Percentiles rank a stretch among this genome's conserved stretches.
phyloP scores from a whole-genome alignment of 2,329 filamentous ascomycete species.

The Karstenula rhodostoma region DNA sequence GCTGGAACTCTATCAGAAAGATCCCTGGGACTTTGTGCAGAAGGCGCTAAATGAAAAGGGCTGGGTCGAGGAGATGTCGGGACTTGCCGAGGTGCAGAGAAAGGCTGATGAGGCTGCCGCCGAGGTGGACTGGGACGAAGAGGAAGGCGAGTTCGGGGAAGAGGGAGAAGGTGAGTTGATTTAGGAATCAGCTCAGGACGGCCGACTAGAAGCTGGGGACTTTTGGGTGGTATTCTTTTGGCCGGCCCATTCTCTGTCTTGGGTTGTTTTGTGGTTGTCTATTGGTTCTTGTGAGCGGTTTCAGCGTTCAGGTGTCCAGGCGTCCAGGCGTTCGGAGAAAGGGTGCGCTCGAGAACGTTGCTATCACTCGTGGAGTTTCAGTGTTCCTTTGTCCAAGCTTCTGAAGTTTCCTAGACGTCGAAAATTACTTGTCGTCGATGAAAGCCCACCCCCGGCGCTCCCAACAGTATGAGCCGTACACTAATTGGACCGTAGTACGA shows the following conservation, averaged over 20 bases:
- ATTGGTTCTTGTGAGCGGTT: not conserved
- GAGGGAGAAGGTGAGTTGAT: slow-evolving; percentile 18
- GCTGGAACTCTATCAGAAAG: slow-evolving; percentile 69
- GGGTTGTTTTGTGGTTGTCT: not conserved
- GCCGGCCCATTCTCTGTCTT: not conserved
- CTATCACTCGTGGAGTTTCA: not conserved
- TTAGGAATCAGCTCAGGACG: not conserved
- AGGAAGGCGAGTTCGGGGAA: slow-evolving; percentile 61
- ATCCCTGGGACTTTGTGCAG: slow-evolving; percentile 81
- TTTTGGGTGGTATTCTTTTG: not conserved
- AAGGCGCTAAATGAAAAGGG: slow-evolving; percentile 76
- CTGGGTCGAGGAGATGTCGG: slow-evolving; percentile 79
- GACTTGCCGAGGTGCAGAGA: slow-evolving; percentile 71
- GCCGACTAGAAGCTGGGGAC: not conserved
- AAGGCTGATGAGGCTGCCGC: slow-evolving; percentile 56
- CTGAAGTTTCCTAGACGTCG: not conserved
- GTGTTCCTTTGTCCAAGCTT: not conserved
- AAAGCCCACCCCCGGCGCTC: no score
- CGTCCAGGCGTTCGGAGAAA: not conserved
- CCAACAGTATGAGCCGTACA: no score
- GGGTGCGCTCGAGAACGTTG: not conserved
- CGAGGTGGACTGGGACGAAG: slow-evolving; percentile 69
- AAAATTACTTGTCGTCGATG: no score
- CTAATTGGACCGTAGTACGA: no score
- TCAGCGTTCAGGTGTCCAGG: not conserved